Evolutionary conservation across 441 rosid genomes (phyloP), one percentile per base, ranked within the genome.

Genomic region (Lepidium campestre): DNA sequence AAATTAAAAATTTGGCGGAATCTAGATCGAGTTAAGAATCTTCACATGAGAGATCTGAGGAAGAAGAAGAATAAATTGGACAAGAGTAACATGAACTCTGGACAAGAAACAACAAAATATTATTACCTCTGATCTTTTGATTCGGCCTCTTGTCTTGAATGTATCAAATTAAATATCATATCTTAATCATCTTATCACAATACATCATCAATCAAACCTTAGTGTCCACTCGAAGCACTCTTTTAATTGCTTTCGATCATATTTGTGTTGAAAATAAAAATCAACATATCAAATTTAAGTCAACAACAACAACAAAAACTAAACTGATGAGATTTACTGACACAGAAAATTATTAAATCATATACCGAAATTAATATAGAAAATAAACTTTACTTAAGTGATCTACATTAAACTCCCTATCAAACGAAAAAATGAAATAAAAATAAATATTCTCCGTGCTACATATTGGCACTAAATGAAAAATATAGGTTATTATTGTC

Each of bases 1-100:
- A 41, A 19, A 6, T 17, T 22, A 7, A 45, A 37, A 7, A 23
- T 40, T 14, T 15, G 5, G 1, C 0, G 11, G 14, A 11, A 58
- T 5, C 4, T 14, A 67, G 62, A 67, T 66, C 73, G 40, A 32
- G 56, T 34, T 70, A 61, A 0, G 10, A 19, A 11, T 9, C 35
- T 34, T 29, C 29, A 59, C 54, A 60, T 50, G 54, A 67, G 34
- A 57, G 57, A 13, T 67, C 22, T 45, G 55, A 56, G 63, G 6
- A 10, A 47, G 68, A 37, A 17, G 41, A 47, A 29, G 50, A 39
- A 58, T 49, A 8, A 13, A 63, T 40, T 72, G 14, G 65, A 71
- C 70, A 71, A 71, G 70, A 64, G 65, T 57, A 35, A 39, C 70
- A 71, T 71, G 70, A 56, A 53, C 7, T 56, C 11, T 57, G 40